Percentiles rank a stretch among this genome's conserved stretches.
These are phyloP conservation scores for Sungouiella blattae DNA, from an alignment of 805 yeast species.

Conservation along the genomic window DNA sequence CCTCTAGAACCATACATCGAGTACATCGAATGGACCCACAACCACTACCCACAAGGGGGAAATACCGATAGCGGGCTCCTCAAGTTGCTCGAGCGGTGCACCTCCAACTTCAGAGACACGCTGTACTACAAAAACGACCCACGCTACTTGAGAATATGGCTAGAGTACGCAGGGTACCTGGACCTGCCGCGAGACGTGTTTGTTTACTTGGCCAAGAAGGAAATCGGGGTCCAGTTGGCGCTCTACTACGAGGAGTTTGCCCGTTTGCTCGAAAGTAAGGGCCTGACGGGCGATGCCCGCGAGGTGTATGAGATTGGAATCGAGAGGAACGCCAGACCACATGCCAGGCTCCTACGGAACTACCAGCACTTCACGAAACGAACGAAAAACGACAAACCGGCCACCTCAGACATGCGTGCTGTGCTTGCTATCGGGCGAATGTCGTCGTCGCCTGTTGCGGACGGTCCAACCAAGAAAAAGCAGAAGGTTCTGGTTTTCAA, in stretches of 20 bases:
- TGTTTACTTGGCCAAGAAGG: slow-evolving; percentile 63
- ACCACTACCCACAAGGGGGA: slow-evolving; percentile 58
- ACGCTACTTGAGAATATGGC: slow-evolving; percentile 76
- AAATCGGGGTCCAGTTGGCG: slow-evolving; percentile 66
- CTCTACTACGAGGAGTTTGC: slow-evolving; percentile 80
- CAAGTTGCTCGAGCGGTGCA: slow-evolving; percentile 64
- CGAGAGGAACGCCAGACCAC: slow-evolving; percentile 62
- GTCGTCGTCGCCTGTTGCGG: slow-evolving; percentile 14
- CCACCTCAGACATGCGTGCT: slow-evolving; percentile 1
- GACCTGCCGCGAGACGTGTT: slow-evolving; percentile 71
- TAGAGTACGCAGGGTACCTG: slow-evolving; percentile 65
- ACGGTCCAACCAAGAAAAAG: slow-evolving; percentile 12
- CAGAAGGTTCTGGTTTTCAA: slow-evolving; percentile 39
- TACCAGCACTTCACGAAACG: slow-evolving; percentile 41
- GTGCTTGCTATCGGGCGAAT: slow-evolving; percentile 4
- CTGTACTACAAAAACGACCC: slow-evolving; percentile 76
- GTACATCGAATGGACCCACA: slow-evolving; percentile 70
- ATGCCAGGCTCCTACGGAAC: slow-evolving; percentile 27
- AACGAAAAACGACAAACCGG: not conserved
- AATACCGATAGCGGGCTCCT: slow-evolving; percentile 64
- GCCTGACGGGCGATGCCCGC: slow-evolving; percentile 51
- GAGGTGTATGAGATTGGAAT: slow-evolving; percentile 60
- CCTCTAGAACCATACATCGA: slow-evolving; percentile 76
- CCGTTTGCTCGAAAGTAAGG: slow-evolving; percentile 49
- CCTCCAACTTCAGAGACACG: slow-evolving; percentile 62